Conservation (phyloP, 345 rosid species). For the Sisymbrium altissimum region DNA sequence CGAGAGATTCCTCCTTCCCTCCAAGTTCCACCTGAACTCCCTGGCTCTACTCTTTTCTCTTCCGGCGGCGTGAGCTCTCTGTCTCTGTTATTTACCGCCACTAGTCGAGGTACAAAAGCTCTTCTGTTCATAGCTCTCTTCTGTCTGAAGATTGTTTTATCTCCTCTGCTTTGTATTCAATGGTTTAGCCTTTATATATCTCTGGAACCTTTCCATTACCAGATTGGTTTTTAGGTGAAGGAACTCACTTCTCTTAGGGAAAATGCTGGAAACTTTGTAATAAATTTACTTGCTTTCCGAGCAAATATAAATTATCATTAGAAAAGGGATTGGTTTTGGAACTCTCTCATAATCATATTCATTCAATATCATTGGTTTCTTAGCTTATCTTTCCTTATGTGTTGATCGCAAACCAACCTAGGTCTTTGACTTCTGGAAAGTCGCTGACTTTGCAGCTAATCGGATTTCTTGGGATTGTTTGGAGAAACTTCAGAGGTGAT, state of each 20-base stretch:
- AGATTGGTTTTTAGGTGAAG: background rate
- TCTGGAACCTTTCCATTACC: background rate
- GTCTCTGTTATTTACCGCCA: background rate
- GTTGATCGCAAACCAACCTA: background rate
- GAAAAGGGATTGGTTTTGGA: background rate
- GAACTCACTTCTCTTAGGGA: background rate
- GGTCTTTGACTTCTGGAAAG: background rate
- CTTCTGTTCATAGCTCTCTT: background rate
- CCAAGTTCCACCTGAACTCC: background rate
- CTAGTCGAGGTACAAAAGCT: conserved; percentile 6
- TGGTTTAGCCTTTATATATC: background rate
- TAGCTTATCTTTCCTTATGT: background rate
- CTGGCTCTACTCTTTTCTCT: background rate
- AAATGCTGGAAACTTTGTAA: background rate
- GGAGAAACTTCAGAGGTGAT: background rate
- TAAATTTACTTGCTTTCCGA: background rate
- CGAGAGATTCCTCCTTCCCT: background rate
- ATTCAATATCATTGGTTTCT: background rate
- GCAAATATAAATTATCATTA: background rate
- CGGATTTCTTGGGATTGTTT: background rate
- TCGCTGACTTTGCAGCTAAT: background rate
- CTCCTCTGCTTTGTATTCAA: conserved; percentile 12
- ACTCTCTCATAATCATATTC: background rate
- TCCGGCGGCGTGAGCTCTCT: background rate
- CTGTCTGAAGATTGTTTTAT: too few relatives aligned